phyloP scores from a whole-genome alignment of 2,329 filamentous ascomycete genomes.

The Penicillium sclerotigenum region DNA sequence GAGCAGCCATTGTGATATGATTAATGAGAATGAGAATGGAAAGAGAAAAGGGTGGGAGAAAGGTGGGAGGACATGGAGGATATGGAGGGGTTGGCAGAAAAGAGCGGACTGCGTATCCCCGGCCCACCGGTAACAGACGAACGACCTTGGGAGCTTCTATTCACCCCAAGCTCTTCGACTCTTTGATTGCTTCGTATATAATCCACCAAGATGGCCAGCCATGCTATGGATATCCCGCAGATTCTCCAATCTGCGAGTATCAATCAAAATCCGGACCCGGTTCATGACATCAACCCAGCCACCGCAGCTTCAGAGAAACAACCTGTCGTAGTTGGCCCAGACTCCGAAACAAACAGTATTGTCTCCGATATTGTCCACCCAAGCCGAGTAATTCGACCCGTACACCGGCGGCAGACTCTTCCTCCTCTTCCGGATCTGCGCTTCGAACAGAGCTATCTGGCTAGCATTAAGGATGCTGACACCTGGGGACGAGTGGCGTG shows the following conservation, averaged over 20 bases:
- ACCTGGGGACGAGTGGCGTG: slow-evolving; percentile 74
- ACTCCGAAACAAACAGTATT: slow-evolving; percentile 43
- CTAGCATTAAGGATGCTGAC: slow-evolving; percentile 77
- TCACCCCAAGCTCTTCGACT: not conserved
- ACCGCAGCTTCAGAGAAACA: slow-evolving; percentile 67
- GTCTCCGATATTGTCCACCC: slow-evolving; percentile 48
- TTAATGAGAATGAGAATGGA: slow-evolving; percentile 8
- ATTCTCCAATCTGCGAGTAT: slow-evolving; percentile 79
- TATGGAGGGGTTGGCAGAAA: slow-evolving; percentile 27
- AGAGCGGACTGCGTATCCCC: slow-evolving; percentile 13
- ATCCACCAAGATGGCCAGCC: slow-evolving; percentile 50
- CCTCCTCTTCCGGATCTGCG: slow-evolving; percentile 77
- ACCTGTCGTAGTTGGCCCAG: slow-evolving; percentile 55
- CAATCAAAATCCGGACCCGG: slow-evolving; percentile 66
- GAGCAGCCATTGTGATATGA: slow-evolving; percentile 61
- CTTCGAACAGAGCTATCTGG: slow-evolving; percentile 97
- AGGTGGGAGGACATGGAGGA: slow-evolving; percentile 15
- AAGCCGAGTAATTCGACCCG: slow-evolving; percentile 34
- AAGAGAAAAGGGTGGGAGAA: slow-evolving; percentile 12
- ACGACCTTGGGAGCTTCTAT: not conserved
- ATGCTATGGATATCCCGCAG: slow-evolving; percentile 68
- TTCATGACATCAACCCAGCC: slow-evolving; percentile 75
- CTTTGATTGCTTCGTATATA: not conserved
- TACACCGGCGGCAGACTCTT: slow-evolving; percentile 50
- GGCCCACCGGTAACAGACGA: slow-evolving; percentile 10